These are phyloP conservation scores for Aspergillus kassunensis DNA, from an alignment of 495 filamentous ascomycete species.

Conservation along the genomic window DNA sequence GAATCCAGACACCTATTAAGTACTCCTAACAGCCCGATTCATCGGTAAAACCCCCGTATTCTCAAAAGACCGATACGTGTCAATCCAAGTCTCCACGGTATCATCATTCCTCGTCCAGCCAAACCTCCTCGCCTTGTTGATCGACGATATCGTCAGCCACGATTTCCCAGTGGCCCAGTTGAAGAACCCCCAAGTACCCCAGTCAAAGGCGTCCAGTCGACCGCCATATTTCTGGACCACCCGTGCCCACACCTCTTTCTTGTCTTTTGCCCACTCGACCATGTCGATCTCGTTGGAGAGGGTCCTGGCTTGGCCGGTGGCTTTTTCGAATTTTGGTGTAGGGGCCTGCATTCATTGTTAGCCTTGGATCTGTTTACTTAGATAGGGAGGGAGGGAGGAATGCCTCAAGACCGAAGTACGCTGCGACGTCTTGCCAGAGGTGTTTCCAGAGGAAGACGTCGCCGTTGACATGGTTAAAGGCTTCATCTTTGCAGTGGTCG, in stretches of 20 bases:
- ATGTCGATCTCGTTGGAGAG: slow-evolving; percentile 22
- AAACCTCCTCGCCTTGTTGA: slow-evolving; percentile 24
- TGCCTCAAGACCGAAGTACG: slow-evolving; percentile 23
- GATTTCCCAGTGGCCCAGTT: slow-evolving; percentile 22
- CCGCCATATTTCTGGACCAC: slow-evolving; percentile 24
- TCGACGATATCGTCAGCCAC: slow-evolving; percentile 20
- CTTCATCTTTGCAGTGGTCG: slow-evolving; percentile 22
- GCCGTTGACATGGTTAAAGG: slow-evolving; percentile 28
- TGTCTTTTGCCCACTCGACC: slow-evolving; percentile 28
- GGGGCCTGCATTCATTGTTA: no score
- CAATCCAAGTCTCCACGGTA: neutral
- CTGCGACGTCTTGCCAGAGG: slow-evolving; percentile 22
- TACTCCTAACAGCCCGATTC: neutral
- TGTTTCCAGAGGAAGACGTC: slow-evolving; percentile 30
- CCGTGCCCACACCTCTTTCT: slow-evolving; percentile 24
- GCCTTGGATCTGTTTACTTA: no score
- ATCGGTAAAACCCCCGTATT: neutral
- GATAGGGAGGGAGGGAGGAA: no score
- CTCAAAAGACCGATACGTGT: neutral
- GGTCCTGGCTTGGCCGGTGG: slow-evolving; percentile 13
- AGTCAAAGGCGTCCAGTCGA: slow-evolving; percentile 20
- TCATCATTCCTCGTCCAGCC: slow-evolving; percentile 12
- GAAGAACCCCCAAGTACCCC: slow-evolving; percentile 26
- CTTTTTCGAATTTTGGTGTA: slow-evolving; percentile 14
- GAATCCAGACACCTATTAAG: neutral